A percentile compares a stretch with the other conserved stretches of the same genome.
Evolutionary conservation across 2,329 filamentous ascomycete species (phyloP).

Genomic region (Fusarium multiceps): DNA sequence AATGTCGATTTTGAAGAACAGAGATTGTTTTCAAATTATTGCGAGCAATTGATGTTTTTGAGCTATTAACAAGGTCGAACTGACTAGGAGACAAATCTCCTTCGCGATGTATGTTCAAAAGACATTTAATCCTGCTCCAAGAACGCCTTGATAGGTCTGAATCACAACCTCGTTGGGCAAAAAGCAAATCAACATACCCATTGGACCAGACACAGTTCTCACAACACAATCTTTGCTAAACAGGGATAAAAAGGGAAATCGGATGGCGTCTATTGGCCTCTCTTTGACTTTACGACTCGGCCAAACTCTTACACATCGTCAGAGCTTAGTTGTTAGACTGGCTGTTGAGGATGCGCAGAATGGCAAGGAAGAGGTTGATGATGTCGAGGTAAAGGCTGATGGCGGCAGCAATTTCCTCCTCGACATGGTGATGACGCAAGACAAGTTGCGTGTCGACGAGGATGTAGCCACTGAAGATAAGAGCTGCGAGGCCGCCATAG

Average conservation of each 20-base stretch:
- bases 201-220: neutral
- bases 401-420: conserved; percentile 95
- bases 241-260: neutral
- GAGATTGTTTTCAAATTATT: neutral
- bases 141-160: neutral
- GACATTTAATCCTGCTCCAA: neutral
- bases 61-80: neutral
- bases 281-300: neutral
- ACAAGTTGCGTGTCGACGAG: conserved; percentile 96
- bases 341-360: conserved; percentile 95
- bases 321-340: conserved; percentile 82
- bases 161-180: neutral
- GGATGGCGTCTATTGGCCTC: neutral
- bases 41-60: neutral
- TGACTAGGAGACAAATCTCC: neutral
- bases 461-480: conserved; percentile 95
- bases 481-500: conserved; percentile 82
- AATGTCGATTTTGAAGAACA: neutral
- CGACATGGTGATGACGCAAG: conserved; percentile 94
- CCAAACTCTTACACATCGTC: neutral
- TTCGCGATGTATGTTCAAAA: neutral
- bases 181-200: conserved; percentile 13
- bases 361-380: conserved; percentile 96
- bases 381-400: conserved; percentile 97
- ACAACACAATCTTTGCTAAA: conserved; percentile 11